Conservation (phyloP, 129 eudicot genomes). For the Escallonia rubra region DNA sequence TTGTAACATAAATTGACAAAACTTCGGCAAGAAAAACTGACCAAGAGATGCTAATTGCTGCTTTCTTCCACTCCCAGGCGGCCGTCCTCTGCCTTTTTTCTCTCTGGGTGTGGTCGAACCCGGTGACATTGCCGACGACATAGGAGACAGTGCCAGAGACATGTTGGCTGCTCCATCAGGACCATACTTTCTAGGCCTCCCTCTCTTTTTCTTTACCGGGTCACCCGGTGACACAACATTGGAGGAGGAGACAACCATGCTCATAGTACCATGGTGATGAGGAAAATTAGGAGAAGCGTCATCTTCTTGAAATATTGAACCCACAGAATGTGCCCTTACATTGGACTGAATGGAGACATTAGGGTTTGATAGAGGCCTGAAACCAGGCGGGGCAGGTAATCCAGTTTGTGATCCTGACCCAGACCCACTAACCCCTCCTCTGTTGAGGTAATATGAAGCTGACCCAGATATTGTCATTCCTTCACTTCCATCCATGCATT, state of each 20-base stretch:
- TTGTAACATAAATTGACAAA: too few relatives aligned
- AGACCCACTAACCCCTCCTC: slow-evolving; percentile 58
- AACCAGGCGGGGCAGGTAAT: slow-evolving; percentile 46
- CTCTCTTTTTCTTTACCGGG: slow-evolving; percentile 73
- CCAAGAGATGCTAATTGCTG: slow-evolving; percentile 81
- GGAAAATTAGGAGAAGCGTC: slow-evolving; percentile 45
- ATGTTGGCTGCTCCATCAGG: slow-evolving; percentile 64
- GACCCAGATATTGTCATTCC: slow-evolving; percentile 68
- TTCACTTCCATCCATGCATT: slow-evolving; percentile 96
- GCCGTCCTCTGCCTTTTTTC: slow-evolving; percentile 63
- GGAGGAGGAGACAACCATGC: slow-evolving; percentile 25
- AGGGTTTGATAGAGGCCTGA: slow-evolving; percentile 44
- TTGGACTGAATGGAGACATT: slow-evolving; percentile 44
- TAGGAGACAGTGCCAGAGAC: slow-evolving; percentile 45
- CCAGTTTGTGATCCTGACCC: slow-evolving; percentile 24
- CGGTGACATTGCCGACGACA: slow-evolving; percentile 36
- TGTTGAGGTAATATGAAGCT: slow-evolving; percentile 61
- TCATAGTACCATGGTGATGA: slow-evolving; percentile 20
- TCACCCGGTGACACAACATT: slow-evolving; percentile 29
- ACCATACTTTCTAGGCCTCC: slow-evolving; percentile 86
- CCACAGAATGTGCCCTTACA: slow-evolving; percentile 34
- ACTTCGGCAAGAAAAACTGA: slow-evolving; percentile 18
- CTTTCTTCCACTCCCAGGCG: slow-evolving; percentile 90
- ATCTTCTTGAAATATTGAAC: slow-evolving; percentile 60
- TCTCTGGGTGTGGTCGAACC: slow-evolving; percentile 32